Percentiles rank a stretch among this genome's conserved stretches.
These are phyloP conservation scores for Aspergillus sp. DNA, from an alignment of 2,329 filamentous ascomycete genomes.

Conservation along the genomic window DNA sequence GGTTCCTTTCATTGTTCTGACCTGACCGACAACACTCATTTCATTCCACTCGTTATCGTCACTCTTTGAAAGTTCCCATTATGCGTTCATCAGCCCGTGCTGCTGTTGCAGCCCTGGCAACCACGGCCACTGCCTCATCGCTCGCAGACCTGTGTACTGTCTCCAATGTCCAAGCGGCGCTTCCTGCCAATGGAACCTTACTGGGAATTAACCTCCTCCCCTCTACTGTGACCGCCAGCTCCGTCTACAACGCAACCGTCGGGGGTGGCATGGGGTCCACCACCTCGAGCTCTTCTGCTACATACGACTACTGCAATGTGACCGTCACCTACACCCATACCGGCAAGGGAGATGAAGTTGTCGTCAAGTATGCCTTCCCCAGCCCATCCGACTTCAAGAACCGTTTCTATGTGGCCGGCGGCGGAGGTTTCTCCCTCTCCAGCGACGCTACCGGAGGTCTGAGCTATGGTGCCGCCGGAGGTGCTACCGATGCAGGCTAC, in stretches of 20 bases:
- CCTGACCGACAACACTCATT: neutral
- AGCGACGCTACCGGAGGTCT: conserved; percentile 33
- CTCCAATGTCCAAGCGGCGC: conserved; percentile 41
- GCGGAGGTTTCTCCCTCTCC: conserved; percentile 46
- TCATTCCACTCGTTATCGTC: neutral
- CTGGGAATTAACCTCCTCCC: conserved; percentile 43
- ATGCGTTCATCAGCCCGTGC: neutral
- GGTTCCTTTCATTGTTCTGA: neutral
- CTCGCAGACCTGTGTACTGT: conserved; percentile 41
- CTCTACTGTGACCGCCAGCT: conserved; percentile 40
- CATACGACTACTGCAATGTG: conserved; percentile 41
- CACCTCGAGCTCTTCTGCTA: neutral
- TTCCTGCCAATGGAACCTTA: conserved; percentile 45
- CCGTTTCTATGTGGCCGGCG: conserved; percentile 47
- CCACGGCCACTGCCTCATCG: neutral
- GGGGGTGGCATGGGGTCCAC: conserved; percentile 18
- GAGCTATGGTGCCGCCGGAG: conserved; percentile 42
- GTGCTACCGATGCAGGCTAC: conserved; percentile 47
- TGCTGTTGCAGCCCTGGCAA: neutral
- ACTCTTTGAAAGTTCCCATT: neutral
- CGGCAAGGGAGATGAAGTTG: conserved; percentile 35
- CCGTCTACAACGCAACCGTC: conserved; percentile 37
- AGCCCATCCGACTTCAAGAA: conserved; percentile 40
- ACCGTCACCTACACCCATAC: conserved; percentile 45
- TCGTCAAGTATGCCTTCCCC: conserved; percentile 39